Percentiles rank a stretch among this genome's conserved stretches.
Evolutionary conservation across 768 basidiomycete genomes (phyloP).

Genomic region (Leucosporidium yakuticum): DNA sequence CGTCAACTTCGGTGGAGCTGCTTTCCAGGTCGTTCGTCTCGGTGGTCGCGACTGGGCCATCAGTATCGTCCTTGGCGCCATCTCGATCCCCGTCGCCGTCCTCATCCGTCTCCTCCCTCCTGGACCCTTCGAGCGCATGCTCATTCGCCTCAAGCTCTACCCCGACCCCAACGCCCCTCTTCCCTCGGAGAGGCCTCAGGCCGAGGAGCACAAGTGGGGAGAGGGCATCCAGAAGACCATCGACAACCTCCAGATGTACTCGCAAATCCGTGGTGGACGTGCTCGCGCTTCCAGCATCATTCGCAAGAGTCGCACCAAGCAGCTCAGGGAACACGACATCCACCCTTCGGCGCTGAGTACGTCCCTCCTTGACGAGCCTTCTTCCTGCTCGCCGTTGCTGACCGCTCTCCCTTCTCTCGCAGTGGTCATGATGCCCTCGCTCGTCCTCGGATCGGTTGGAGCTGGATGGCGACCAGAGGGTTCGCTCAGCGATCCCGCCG

Average conservation of each 20-base stretch:
- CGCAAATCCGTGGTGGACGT: conserved; percentile 80
- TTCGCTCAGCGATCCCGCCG: conserved; percentile 29
- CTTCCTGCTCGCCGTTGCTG: neutral
- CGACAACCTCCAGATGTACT: conserved; percentile 78
- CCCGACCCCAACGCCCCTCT: conserved; percentile 64
- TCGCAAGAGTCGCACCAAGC: conserved; percentile 62
- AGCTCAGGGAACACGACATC: conserved; percentile 48
- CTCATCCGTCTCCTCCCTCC: conserved; percentile 73
- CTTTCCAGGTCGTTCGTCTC: conserved; percentile 79
- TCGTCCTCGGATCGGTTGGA: conserved; percentile 68
- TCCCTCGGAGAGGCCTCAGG: conserved; percentile 8
- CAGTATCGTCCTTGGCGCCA: conserved; percentile 74
- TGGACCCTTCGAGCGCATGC: conserved; percentile 62
- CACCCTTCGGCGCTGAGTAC: conserved; percentile 2
- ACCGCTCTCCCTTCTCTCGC: conserved; percentile 33
- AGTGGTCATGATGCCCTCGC: conserved; percentile 66
- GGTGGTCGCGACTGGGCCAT: conserved; percentile 87
- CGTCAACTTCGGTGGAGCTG: conserved; percentile 82
- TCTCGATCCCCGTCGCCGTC: conserved; percentile 81
- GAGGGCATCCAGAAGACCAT: conserved; percentile 65
- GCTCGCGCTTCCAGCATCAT: conserved; percentile 79
- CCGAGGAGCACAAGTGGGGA: conserved; percentile 31
- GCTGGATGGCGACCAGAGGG: conserved; percentile 54
- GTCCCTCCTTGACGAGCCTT: neutral
- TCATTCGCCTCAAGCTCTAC: conserved; percentile 57